phyloP scores from a whole-genome alignment of 1,284 basidiomycete genomes.

The Pseudomicrostroma phylloplanum region DNA sequence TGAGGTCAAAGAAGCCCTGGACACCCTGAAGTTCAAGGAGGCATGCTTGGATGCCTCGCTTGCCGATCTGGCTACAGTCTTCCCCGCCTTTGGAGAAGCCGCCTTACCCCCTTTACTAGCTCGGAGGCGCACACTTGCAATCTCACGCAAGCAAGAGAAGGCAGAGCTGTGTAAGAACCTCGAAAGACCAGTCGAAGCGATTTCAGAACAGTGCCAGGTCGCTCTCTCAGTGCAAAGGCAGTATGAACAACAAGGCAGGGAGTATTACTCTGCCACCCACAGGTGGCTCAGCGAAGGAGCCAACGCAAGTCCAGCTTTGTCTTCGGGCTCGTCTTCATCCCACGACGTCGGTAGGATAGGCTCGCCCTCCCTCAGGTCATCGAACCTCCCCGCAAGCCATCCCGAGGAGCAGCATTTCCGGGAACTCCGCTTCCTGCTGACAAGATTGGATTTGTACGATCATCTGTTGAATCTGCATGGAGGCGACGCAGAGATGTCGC shows the following conservation, averaged over 20 bases:
- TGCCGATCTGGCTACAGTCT: slow-evolving; percentile 15
- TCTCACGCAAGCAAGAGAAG: too few species aligned
- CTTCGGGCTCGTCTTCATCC: too few species aligned
- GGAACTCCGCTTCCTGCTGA: too few species aligned
- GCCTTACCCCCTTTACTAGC: neutral
- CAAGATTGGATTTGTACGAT: too few species aligned
- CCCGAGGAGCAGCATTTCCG: too few species aligned
- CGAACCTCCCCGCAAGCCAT: too few species aligned
- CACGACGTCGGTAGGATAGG: too few species aligned
- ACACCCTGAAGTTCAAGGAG: slow-evolving; percentile 23
- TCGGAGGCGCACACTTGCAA: neutral
- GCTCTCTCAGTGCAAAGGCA: slow-evolving; percentile 14
- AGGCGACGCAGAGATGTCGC: too few species aligned
- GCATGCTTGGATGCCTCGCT: slow-evolving; percentile 23
- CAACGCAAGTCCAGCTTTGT: slow-evolving; percentile 20
- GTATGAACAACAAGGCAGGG: slow-evolving; percentile 34
- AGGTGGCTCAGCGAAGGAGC: slow-evolving; percentile 30
- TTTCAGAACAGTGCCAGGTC: too few species aligned
- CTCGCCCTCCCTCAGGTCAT: too few species aligned
- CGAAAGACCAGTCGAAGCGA: too few species aligned
- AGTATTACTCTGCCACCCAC: slow-evolving; percentile 39
- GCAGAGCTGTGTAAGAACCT: slow-evolving; percentile 23
- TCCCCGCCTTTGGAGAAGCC: slow-evolving; percentile 13
- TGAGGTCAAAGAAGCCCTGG: slow-evolving; percentile 17
- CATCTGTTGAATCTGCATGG: too few species aligned